phyloP scores from a whole-genome alignment of 2,329 filamentous ascomycete species.

The Ophiostoma triangulosporum region DNA sequence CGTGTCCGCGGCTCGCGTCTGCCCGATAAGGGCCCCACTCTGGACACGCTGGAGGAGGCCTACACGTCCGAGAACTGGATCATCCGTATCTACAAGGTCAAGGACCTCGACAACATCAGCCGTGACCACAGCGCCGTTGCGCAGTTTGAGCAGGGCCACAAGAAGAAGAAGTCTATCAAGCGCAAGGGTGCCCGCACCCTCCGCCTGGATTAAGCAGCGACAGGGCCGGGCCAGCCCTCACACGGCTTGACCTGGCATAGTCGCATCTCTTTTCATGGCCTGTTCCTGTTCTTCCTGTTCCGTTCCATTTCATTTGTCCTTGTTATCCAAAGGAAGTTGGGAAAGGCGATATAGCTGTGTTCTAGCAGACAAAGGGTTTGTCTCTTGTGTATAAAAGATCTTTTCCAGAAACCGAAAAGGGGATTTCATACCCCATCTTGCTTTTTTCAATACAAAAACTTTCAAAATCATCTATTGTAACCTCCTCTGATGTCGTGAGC shows the following conservation, averaged over 20 bases:
- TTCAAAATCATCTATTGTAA: background rate
- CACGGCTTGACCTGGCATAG: background rate
- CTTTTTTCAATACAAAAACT: background rate
- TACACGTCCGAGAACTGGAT: constrained; percentile 99
- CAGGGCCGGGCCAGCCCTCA: background rate
- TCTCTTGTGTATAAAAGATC: background rate
- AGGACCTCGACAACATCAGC: constrained; percentile 92
- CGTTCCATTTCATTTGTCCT: background rate
- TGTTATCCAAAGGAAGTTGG: background rate
- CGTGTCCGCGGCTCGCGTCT: constrained; percentile 71
- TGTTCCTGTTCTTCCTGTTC: background rate
- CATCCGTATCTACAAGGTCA: constrained; percentile 99
- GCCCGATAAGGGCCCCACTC: constrained; percentile 71
- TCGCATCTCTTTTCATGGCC: background rate
- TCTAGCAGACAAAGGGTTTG: background rate
- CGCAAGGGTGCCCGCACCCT: constrained; percentile 59
- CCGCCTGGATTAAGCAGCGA: constrained; percentile 45
- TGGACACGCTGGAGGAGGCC: constrained; percentile 86
- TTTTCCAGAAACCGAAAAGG: background rate
- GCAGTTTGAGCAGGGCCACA: constrained; percentile 65
- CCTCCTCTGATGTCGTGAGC: no score
- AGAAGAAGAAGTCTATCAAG: constrained; percentile 68
- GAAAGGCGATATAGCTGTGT: background rate
- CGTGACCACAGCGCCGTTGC: constrained; percentile 62
- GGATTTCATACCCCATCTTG: background rate